phyloP scores from a whole-genome alignment of 2,329 filamentous ascomycete species.

The Aspergillus fumigatiaffinis region DNA sequence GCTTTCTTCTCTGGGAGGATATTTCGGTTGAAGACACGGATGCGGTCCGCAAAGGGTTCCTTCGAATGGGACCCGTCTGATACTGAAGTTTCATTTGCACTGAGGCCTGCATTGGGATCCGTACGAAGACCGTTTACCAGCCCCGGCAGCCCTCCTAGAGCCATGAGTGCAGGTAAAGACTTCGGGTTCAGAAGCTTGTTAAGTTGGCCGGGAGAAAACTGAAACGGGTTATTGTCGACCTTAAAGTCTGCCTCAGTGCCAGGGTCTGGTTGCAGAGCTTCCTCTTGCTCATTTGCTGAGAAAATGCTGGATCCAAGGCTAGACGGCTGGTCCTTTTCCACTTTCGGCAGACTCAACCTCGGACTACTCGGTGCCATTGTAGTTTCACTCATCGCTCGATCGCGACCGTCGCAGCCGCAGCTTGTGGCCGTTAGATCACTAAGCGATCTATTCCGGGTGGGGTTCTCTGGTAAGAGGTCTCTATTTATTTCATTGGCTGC shows the following conservation, averaged over 20 bases:
- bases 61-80: slow-evolving; percentile 67
- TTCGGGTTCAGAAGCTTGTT: slow-evolving; percentile 89
- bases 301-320: too few species aligned
- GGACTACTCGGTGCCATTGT: too few species aligned
- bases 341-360: too few species aligned
- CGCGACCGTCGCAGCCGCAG: too few species aligned
- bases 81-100: slow-evolving; percentile 66
- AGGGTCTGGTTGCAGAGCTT: slow-evolving; percentile 70
- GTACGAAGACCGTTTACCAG: slow-evolving; percentile 74
- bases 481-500: too few species aligned
- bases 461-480: too few species aligned
- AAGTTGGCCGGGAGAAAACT: slow-evolving; percentile 72
- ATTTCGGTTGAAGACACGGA: slow-evolving; percentile 59
- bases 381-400: too few species aligned
- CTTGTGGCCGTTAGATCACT: too few species aligned
- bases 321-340: too few species aligned
- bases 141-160: slow-evolving; percentile 71
- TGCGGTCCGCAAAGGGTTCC: slow-evolving; percentile 61
- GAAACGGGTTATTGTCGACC: slow-evolving; percentile 76
- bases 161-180: slow-evolving; percentile 75
- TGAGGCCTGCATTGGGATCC: slow-evolving; percentile 69
- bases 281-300: slow-evolving; percentile 30
- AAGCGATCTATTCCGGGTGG: too few species aligned
- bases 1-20: slow-evolving; percentile 60
- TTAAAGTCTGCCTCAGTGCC: slow-evolving; percentile 75